Percentiles rank a stretch among this genome's conserved stretches.
Evolutionary conservation across 2,329 filamentous ascomycete species (phyloP).

Genomic region (Fonsecaea nubica): DNA sequence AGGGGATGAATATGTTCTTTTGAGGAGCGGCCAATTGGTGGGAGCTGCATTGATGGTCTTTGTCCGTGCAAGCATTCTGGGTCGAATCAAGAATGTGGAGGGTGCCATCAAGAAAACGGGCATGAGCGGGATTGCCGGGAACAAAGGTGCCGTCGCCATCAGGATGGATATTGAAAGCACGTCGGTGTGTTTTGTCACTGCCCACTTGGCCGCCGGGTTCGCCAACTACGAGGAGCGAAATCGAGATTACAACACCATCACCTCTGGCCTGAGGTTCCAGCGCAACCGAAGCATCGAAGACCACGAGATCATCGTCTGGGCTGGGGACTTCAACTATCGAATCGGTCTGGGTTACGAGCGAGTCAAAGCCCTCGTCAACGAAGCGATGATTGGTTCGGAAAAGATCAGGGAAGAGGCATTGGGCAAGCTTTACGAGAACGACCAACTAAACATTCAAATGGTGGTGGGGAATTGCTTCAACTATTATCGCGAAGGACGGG

Average conservation of each 20-base stretch:
- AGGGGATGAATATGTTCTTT: slow-evolving; percentile 81
- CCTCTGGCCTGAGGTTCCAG: slow-evolving; percentile 86
- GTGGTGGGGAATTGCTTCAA: slow-evolving; percentile 86
- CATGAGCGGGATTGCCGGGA: slow-evolving; percentile 95
- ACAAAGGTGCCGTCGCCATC: slow-evolving; percentile 97
- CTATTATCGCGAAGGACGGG: slow-evolving; percentile 87
- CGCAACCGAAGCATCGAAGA: slow-evolving; percentile 89
- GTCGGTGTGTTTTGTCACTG: slow-evolving; percentile 92
- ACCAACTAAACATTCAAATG: slow-evolving; percentile 91
- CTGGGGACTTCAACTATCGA: slow-evolving; percentile 98
- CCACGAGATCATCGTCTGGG: slow-evolving; percentile 90
- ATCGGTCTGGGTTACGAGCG: slow-evolving; percentile 83
- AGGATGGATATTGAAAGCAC: slow-evolving; percentile 94
- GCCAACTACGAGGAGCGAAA: slow-evolving; percentile 97
- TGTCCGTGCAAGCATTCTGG: slow-evolving; percentile 77
- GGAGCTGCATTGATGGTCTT: slow-evolving; percentile 93
- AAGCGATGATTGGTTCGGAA: slow-evolving; percentile 77
- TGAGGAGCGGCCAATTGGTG: slow-evolving; percentile 91
- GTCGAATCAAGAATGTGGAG: slow-evolving; percentile 93
- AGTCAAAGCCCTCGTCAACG: slow-evolving; percentile 75
- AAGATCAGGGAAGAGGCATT: slow-evolving; percentile 69
- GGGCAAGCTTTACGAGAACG: slow-evolving; percentile 41
- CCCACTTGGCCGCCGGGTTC: slow-evolving; percentile 94
- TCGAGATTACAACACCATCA: slow-evolving; percentile 87
- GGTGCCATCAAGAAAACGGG: slow-evolving; percentile 90